Evolutionary conservation across 129 eudicot genomes (phyloP).

Genomic region (Flaveria trinervia): DNA sequence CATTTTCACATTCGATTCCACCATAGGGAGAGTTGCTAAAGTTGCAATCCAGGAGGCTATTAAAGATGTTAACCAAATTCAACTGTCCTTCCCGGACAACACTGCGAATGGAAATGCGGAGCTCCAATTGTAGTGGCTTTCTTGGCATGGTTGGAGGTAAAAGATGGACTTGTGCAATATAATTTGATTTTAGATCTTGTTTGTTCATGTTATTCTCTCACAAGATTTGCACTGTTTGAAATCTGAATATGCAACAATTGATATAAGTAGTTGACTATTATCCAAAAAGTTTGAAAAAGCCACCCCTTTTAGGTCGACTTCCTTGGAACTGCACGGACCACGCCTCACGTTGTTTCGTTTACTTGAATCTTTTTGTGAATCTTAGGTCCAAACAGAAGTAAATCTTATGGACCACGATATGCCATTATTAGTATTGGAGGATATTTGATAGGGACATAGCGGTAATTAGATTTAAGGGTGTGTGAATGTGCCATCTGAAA

Average conservation of each 20-base stretch:
- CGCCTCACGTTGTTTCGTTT: constrained; percentile 4
- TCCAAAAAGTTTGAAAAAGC: neutral
- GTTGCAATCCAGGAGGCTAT: constrained; percentile 83
- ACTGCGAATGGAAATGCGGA: constrained; percentile 50
- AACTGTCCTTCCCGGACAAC: constrained; percentile 59
- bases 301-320: too few relatives aligned
- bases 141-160: constrained; percentile 97
- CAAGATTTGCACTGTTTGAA: constrained; percentile 9
- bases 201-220: constrained; percentile 16
- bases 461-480: constrained; percentile 7
- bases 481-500: constrained; percentile 7
- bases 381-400: neutral
- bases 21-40: constrained; percentile 80
- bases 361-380: too few relatives aligned
- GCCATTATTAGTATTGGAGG: constrained; percentile 15
- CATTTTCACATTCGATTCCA: constrained; percentile 74
- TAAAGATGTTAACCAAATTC: constrained; percentile 75
- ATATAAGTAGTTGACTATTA: neutral
- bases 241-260: neutral
- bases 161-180: neutral
- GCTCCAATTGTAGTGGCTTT: constrained; percentile 90
- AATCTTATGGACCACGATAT: constrained; percentile 20
- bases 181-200: constrained; percentile 8
- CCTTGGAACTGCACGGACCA: neutral
- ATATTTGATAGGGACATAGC: constrained; percentile 11